Conservation (phyloP, 2,329 filamentous ascomycete genomes). For the Chaetomiaceae sp. region DNA sequence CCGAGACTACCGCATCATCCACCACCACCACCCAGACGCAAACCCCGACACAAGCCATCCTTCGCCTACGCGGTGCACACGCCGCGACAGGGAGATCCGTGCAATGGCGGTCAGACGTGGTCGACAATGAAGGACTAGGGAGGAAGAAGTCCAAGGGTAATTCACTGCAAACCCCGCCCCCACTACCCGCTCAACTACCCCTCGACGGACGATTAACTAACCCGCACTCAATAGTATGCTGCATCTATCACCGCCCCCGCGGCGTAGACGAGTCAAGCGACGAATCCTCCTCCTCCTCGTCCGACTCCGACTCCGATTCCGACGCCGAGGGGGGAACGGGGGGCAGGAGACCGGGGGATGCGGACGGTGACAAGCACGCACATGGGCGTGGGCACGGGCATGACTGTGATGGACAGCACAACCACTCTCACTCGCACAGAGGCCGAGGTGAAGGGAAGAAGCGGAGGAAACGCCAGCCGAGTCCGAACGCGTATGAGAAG, state of each 20-base stretch:
- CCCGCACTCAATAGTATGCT: slow-evolving; percentile 66
- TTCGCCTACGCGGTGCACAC: slow-evolving; percentile 51
- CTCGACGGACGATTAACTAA: background rate
- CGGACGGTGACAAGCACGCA: slow-evolving; percentile 15
- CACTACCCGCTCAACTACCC: background rate
- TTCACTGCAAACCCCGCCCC: slow-evolving; percentile 16
- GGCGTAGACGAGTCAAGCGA: slow-evolving; percentile 77
- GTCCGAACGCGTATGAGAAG: slow-evolving; percentile 79
- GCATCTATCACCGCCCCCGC: slow-evolving; percentile 90
- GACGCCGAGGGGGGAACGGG: slow-evolving; percentile 28
- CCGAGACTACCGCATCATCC: slow-evolving; percentile 14
- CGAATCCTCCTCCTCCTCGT: slow-evolving; percentile 53
- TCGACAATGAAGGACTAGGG: slow-evolving; percentile 93
- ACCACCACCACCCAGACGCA: slow-evolving; percentile 6
- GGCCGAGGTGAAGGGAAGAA: slow-evolving; percentile 35
- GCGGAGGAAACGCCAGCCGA: slow-evolving; percentile 52
- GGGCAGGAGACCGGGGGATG: background rate
- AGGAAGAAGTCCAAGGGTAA: slow-evolving; percentile 94
- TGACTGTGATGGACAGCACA: slow-evolving; percentile 32
- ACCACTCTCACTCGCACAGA: slow-evolving; percentile 30
- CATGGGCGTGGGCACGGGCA: slow-evolving; percentile 33
- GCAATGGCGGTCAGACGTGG: slow-evolving; percentile 86
- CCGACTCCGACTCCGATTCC: slow-evolving; percentile 51
- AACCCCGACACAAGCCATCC: slow-evolving; percentile 35
- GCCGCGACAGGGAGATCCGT: slow-evolving; percentile 57